A percentile compares a stretch with the other conserved stretches of the same genome.
Evolutionary conservation across 2,329 filamentous ascomycete species (phyloP).

Genomic region (Bipolaris victoriae): DNA sequence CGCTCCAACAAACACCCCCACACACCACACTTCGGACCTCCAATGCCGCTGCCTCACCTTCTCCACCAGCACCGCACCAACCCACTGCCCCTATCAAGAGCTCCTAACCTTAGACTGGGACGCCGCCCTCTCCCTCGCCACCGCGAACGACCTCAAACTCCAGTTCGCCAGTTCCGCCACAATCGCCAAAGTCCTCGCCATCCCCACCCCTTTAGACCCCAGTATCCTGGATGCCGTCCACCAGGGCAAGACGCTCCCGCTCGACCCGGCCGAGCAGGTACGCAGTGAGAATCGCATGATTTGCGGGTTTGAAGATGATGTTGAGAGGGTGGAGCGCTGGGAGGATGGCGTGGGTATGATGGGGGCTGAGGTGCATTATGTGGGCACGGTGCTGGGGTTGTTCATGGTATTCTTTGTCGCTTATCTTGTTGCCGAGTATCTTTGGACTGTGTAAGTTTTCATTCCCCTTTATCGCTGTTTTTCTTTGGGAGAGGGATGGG

Average conservation of each 20-base stretch:
- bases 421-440: conserved; percentile 27
- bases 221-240: conserved; percentile 24
- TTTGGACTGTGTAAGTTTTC: conserved; percentile 29
- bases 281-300: conserved; percentile 30
- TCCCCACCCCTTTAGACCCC: conserved; percentile 26
- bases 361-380: conserved; percentile 19
- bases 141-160: conserved; percentile 29
- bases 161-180: conserved; percentile 33
- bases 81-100: conserved; percentile 29
- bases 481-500: too few relatives aligned
- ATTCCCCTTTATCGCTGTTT: too few relatives aligned
- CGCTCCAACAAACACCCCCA: conserved; percentile 19
- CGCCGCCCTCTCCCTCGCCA: conserved; percentile 30
- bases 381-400: conserved; percentile 27
- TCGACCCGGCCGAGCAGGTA: conserved; percentile 10
- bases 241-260: conserved; percentile 16
- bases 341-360: conserved; percentile 1
- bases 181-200: conserved; percentile 28
- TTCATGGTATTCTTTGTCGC: conserved; percentile 25
- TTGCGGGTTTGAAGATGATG: conserved; percentile 33
- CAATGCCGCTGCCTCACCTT: conserved; percentile 37
- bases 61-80: conserved; percentile 25
- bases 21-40: conserved; percentile 24
- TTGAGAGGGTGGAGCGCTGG: conserved; percentile 17
- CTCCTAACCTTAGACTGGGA: conserved; percentile 33